Evolutionary conservation across 83 land plant species (phyloP).

Genomic region (Diphasiastrum complanatum): DNA sequence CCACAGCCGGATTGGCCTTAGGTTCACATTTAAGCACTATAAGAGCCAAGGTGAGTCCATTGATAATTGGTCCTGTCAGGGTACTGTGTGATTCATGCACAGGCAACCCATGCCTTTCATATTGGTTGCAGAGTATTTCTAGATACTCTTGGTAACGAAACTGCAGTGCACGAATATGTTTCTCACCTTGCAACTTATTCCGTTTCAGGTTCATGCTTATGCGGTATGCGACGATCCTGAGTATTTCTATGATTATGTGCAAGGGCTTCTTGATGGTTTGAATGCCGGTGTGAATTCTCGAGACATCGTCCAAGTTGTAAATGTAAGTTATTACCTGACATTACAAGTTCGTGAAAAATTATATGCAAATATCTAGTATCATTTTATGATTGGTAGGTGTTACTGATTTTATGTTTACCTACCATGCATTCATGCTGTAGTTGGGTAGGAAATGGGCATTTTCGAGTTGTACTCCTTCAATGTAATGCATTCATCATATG

Average conservation of each 20-base stretch:
- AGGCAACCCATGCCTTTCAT: background rate
- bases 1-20: constrained; percentile 81
- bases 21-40: constrained; percentile 68
- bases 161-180: background rate
- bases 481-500: too few relatives aligned
- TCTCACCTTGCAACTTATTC: constrained; percentile 1
- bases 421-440: too few relatives aligned
- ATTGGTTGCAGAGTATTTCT: background rate
- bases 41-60: constrained; percentile 57
- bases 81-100: background rate
- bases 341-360: too few relatives aligned
- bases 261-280: constrained; percentile 87
- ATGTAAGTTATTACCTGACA: constrained; percentile 53
- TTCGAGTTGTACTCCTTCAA: too few relatives aligned
- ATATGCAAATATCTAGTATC: too few relatives aligned
- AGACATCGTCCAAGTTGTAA: constrained; percentile 55
- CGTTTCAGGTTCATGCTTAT: constrained; percentile 74
- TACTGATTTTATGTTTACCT: too few relatives aligned
- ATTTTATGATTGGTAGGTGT: too few relatives aligned
- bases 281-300: constrained; percentile 57
- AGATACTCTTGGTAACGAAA: background rate
- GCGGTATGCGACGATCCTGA: constrained; percentile 88
- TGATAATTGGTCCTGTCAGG: background rate
- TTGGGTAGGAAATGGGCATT: too few relatives aligned
- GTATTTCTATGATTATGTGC: constrained; percentile 74